phyloP scores from a whole-genome alignment of 2,329 filamentous ascomycete species.

The Venturia carpophila region DNA sequence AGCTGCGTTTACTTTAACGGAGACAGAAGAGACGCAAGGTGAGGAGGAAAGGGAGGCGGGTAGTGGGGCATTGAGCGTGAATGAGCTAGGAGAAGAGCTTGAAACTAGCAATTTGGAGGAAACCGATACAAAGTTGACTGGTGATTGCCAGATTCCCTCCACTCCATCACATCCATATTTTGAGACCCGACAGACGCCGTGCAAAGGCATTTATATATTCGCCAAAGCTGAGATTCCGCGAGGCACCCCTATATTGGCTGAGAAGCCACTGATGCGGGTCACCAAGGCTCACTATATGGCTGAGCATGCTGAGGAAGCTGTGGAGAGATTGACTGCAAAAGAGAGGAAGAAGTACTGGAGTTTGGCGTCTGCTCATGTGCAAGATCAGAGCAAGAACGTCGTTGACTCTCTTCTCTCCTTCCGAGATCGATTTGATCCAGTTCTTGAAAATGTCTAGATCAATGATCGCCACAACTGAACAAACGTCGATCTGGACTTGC shows the following conservation, averaged over 20 bases:
- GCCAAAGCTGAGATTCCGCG: neutral
- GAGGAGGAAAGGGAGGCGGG: neutral
- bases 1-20: neutral
- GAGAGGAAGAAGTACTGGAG: slow-evolving; percentile 1
- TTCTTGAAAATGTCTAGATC: neutral
- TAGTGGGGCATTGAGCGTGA: neutral
- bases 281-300: slow-evolving; percentile 5
- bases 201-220: slow-evolving; percentile 11
- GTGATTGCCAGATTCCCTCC: neutral
- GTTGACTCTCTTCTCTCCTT: neutral
- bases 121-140: neutral
- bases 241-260: neutral
- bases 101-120: neutral
- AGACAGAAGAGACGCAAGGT: neutral
- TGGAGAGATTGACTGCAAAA: neutral
- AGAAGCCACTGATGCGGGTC: slow-evolving; percentile 13
- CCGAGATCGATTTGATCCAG: neutral
- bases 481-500: neutral
- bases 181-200: neutral
- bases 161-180: slow-evolving; percentile 23
- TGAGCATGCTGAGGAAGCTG: slow-evolving; percentile 3
- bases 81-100: neutral
- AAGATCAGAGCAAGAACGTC: neutral
- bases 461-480: neutral
- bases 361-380: slow-evolving; percentile 15